phyloP scores from a whole-genome alignment of 2,329 filamentous ascomycete genomes.

The Thielaviopsis euricoi region DNA sequence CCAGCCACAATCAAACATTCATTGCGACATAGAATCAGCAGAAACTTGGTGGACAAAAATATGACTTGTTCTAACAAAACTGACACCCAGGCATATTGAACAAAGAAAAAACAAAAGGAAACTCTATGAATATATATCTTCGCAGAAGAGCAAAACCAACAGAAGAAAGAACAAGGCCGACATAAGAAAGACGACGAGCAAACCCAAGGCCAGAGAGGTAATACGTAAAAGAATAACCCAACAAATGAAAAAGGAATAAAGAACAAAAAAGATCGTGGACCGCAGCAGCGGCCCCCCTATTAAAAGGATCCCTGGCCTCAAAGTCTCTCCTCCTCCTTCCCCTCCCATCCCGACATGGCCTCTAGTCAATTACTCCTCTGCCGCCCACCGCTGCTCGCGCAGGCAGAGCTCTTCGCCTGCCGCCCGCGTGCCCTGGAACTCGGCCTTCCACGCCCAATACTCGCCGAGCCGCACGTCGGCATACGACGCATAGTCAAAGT shows the following conservation, averaged over 20 bases:
- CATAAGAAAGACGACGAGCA: neutral
- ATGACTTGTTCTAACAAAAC: neutral
- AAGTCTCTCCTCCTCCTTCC: neutral
- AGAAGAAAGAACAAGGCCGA: neutral
- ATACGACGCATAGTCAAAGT: conserved; percentile 91
- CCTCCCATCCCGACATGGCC: neutral
- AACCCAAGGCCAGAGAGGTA: neutral
- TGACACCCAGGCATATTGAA: too few species aligned
- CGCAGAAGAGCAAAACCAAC: neutral
- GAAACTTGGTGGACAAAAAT: neutral
- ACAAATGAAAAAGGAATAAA: neutral
- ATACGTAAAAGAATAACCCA: neutral
- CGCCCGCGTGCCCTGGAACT: conserved; percentile 45
- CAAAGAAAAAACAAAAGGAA: neutral
- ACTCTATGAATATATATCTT: neutral
- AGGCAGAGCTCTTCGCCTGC: conserved; percentile 46
- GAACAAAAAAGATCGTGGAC: neutral
- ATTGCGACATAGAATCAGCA: too few species aligned
- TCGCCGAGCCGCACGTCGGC: conserved; percentile 74
- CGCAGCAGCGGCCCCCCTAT: neutral
- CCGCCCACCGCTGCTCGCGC: conserved; percentile 67
- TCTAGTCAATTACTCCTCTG: conserved; percentile 20
- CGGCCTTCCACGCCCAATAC: conserved; percentile 82
- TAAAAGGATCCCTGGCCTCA: neutral
- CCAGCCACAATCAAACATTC: too few species aligned